These are phyloP conservation scores for Hypoxylon subgilvum DNA, from an alignment of 495 filamentous ascomycete species.

Conservation along the genomic window DNA sequence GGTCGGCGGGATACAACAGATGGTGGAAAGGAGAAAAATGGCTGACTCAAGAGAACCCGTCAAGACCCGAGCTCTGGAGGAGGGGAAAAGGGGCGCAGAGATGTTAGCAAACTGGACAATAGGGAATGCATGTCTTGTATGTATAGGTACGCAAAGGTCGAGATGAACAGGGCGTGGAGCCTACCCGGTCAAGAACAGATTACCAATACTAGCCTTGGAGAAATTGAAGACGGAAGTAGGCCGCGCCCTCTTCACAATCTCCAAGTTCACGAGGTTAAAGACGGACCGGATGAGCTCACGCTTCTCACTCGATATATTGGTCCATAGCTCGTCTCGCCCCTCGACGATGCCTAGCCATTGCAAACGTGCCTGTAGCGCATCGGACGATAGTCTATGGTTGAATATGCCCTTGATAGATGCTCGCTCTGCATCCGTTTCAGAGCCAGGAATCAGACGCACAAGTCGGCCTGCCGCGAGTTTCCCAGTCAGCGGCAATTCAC, in stretches of 20 bases:
- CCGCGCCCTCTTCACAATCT: constrained; percentile 85
- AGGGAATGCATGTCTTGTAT: too few relatives aligned
- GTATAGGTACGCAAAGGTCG: too few relatives aligned
- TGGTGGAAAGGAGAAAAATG: constrained; percentile 80
- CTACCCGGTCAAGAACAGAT: constrained; percentile 84
- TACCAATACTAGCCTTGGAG: constrained; percentile 85
- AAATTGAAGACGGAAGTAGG: constrained; percentile 86
- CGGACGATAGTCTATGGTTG: constrained; percentile 77
- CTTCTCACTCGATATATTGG: constrained; percentile 77
- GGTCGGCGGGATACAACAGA: constrained; percentile 76
- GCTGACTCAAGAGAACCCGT: constrained; percentile 81
- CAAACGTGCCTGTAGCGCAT: constrained; percentile 56
- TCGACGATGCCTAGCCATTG: constrained; percentile 95
- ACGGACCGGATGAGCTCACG: constrained; percentile 90
- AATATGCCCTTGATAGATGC: constrained; percentile 79
- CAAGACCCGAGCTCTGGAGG: constrained; percentile 70
- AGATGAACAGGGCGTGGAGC: too few relatives aligned
- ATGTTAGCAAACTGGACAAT: too few relatives aligned
- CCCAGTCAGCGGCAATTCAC: not conserved
- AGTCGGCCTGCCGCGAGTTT: constrained; percentile 68
- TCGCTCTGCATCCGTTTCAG: constrained; percentile 66
- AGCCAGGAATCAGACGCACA: constrained; percentile 82
- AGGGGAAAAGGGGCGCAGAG: too few relatives aligned
- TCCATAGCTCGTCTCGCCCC: constrained; percentile 76
- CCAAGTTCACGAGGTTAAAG: constrained; percentile 84